phyloP scores from a whole-genome alignment of 2,329 filamentous ascomycete genomes.

The Exophiala phaeomuriformis region DNA sequence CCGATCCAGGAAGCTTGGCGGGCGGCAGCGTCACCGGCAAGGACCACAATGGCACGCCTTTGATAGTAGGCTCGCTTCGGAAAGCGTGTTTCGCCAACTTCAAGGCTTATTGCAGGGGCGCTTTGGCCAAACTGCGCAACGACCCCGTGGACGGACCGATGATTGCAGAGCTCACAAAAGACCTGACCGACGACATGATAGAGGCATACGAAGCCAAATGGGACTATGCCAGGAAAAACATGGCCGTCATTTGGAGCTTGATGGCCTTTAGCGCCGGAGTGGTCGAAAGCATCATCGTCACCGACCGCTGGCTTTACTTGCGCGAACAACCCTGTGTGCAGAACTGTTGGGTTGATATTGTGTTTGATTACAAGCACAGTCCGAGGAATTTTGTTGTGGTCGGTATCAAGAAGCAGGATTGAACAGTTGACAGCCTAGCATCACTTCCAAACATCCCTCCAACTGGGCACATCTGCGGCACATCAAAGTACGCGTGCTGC shows the following conservation, averaged over 20 bases:
- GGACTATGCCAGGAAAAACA: conserved; percentile 62
- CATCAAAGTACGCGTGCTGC: no score
- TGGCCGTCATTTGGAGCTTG: conserved; percentile 82
- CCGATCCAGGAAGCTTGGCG: conserved; percentile 24
- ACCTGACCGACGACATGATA: conserved; percentile 69
- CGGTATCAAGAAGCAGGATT: conserved; percentile 62
- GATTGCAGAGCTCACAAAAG: conserved; percentile 58
- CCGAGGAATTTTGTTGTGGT: conserved; percentile 91
- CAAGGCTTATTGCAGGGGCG: conserved; percentile 68
- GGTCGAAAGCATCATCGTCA: conserved; percentile 81
- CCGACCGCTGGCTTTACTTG: conserved; percentile 83
- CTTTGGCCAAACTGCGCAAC: conserved; percentile 62
- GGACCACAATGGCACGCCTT: conserved; percentile 54
- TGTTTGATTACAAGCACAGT: conserved; percentile 81
- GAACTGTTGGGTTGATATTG: conserved; percentile 82
- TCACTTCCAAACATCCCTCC: no score
- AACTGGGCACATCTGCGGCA: no score
- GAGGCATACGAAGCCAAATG: conserved; percentile 61
- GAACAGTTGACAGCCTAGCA: not conserved
- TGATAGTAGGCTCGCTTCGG: conserved; percentile 77
- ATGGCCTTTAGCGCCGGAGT: conserved; percentile 94
- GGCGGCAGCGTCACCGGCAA: conserved; percentile 24
- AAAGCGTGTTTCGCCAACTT: conserved; percentile 75
- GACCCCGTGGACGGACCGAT: conserved; percentile 54
- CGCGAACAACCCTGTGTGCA: conserved; percentile 67